Conservation (phyloP, 371 early-diverging fungal species). For the Umbelopsis sp. region DNA sequence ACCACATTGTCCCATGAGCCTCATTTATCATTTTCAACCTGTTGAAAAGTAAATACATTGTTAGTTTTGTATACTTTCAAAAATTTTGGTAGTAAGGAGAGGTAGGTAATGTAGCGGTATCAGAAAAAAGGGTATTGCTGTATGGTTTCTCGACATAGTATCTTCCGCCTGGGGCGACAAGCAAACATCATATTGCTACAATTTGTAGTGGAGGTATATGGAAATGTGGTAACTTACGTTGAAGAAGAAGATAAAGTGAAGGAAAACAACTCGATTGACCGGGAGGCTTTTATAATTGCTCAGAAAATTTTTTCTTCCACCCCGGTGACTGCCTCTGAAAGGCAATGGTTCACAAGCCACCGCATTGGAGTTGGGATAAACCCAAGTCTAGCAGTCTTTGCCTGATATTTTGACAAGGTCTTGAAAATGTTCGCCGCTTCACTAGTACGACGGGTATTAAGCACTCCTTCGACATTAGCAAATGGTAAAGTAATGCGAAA, state of each 20-base stretch:
- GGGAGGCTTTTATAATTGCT: too few relatives aligned
- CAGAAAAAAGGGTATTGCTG: constrained; percentile 35
- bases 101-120: constrained; percentile 20
- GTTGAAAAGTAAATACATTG: background rate
- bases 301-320: background rate
- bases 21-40: background rate
- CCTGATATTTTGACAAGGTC: too few relatives aligned
- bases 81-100: background rate
- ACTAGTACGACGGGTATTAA: constrained; percentile 11
- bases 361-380: too few relatives aligned
- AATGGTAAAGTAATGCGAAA: background rate
- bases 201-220: background rate
- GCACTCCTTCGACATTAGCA: background rate
- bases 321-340: background rate
- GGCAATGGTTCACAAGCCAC: background rate
- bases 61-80: background rate
- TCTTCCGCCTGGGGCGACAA: constrained; percentile 51
- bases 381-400: too few relatives aligned
- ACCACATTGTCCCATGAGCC: background rate
- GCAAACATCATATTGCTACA: constrained; percentile 39
- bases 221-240: constrained; percentile 12
- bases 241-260: background rate
- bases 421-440: constrained; percentile 6
- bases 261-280: background rate
- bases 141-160: constrained; percentile 43